phyloP scores from a whole-genome alignment of 2,329 filamentous ascomycete species.

The Aspergillus pseudoviridinutans region DNA sequence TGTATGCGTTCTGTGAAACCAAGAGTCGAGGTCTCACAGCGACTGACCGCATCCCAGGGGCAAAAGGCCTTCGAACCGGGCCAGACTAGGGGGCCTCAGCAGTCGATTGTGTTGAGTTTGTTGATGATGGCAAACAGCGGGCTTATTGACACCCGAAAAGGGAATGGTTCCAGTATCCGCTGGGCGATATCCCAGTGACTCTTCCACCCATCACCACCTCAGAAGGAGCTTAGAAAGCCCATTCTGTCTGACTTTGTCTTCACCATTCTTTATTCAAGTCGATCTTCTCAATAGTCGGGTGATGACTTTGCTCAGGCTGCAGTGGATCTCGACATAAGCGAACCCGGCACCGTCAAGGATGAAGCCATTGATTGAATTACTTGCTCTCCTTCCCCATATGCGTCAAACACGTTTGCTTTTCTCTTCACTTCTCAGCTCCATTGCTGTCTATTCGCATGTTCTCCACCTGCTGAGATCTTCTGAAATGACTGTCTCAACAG shows the following conservation, averaged over 20 bases:
- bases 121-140: slow-evolving; percentile 1
- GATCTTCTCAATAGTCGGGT: slow-evolving; percentile 15
- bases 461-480: neutral
- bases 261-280: slow-evolving; percentile 9
- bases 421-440: neutral
- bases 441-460: neutral
- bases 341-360: neutral
- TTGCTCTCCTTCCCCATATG: neutral
- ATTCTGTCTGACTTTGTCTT: slow-evolving; percentile 2
- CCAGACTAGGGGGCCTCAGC: neutral
- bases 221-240: neutral
- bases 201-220: slow-evolving; percentile 1
- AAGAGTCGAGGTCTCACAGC: neutral
- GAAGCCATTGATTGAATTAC: neutral
- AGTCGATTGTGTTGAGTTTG: neutral
- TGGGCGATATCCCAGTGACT: neutral
- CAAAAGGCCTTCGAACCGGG: neutral
- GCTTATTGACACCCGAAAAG: slow-evolving; percentile 25
- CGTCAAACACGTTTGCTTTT: neutral
- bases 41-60: neutral
- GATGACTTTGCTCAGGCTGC: neutral
- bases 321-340: slow-evolving; percentile 5
- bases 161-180: slow-evolving; percentile 8
- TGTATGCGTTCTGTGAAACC: neutral
- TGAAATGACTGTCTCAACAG: slow-evolving; percentile 11